Conservation (phyloP, 805 yeast genomes). For the Wickerhamiella allomyrinae region DNA sequence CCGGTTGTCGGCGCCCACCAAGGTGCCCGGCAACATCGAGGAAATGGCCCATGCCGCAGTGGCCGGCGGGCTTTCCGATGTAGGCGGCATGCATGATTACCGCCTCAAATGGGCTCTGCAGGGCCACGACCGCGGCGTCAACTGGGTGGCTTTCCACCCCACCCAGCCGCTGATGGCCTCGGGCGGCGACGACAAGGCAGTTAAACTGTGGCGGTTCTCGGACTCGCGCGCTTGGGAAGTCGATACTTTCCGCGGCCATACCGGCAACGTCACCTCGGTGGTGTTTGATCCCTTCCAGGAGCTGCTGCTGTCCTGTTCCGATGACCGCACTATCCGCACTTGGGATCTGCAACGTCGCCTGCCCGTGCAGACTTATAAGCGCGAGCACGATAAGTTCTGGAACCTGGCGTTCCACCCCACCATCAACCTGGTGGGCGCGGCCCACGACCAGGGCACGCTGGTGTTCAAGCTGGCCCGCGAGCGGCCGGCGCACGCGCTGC, state of each 20-base stretch:
- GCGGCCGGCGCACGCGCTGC: slow-evolving; percentile 74
- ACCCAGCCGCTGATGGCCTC: slow-evolving; percentile 87
- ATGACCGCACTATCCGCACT: slow-evolving; percentile 88
- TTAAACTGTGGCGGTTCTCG: slow-evolving; percentile 94
- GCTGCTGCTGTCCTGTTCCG: slow-evolving; percentile 81
- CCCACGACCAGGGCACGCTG: slow-evolving; percentile 96
- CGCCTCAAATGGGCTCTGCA: slow-evolving; percentile 94
- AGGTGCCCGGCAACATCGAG: slow-evolving; percentile 11
- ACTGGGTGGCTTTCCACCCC: slow-evolving; percentile 98
- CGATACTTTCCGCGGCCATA: slow-evolving; percentile 95
- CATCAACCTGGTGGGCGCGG: slow-evolving; percentile 86
- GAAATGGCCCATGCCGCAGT: not conserved
- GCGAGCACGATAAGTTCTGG: slow-evolving; percentile 95
- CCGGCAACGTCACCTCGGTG: slow-evolving; percentile 79
- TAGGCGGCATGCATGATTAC: slow-evolving; percentile 67
- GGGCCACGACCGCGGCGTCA: slow-evolving; percentile 97
- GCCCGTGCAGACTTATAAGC: slow-evolving; percentile 83
- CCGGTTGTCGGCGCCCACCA: slow-evolving; percentile 72
- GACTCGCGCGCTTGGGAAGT: slow-evolving; percentile 99
- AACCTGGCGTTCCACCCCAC: slow-evolving; percentile 74
- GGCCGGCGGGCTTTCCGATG: not conserved
- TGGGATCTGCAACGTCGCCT: slow-evolving; percentile 95
- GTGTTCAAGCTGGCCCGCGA: slow-evolving; percentile 95
- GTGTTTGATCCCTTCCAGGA: slow-evolving; percentile 91
- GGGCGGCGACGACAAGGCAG: slow-evolving; percentile 90